Percentiles rank a stretch among this genome's conserved stretches.
Evolutionary conservation across 1,139 yeast species (phyloP).

Genomic region (Candida labiduridarum): DNA sequence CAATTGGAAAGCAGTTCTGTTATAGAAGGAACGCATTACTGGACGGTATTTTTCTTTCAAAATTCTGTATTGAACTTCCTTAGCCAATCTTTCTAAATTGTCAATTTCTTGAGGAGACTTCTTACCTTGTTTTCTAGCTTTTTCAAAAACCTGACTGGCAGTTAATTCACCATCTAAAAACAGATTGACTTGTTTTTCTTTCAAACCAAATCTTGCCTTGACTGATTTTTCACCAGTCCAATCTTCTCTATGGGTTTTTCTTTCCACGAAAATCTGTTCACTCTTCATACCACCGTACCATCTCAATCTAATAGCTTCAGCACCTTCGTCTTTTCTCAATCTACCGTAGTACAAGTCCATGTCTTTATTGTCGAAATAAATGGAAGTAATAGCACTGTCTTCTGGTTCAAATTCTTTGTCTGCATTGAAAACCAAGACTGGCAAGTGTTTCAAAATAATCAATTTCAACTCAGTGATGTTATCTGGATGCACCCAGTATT

Average conservation of each 20-base stretch:
- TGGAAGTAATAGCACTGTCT: constrained; percentile 95
- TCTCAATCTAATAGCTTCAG: constrained; percentile 95
- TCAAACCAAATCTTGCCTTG: constrained; percentile 90
- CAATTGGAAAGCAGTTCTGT: constrained; percentile 96
- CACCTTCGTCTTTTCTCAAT: constrained; percentile 95
- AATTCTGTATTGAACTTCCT: constrained; percentile 89
- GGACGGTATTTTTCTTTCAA: constrained; percentile 86
- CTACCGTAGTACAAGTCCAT: constrained; percentile 94
- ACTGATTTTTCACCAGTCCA: constrained; percentile 99
- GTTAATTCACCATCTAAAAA: constrained; percentile 83
- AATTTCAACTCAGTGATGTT: constrained; percentile 96
- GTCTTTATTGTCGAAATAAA: constrained; percentile 86
- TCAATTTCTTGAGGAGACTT: constrained; percentile 87
- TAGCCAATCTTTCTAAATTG: constrained; percentile 85
- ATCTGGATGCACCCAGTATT: constrained; percentile 99
- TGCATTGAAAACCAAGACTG: constrained; percentile 93
- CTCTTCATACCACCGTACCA: constrained; percentile 99
- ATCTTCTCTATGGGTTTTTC: constrained; percentile 98
- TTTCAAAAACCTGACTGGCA: constrained; percentile 87
- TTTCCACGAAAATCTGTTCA: constrained; percentile 90
- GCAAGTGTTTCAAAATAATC: constrained; percentile 88
- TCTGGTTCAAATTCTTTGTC: constrained; percentile 93
- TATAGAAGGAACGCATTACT: constrained; percentile 92
- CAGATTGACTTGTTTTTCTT: constrained; percentile 86
- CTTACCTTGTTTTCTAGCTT: constrained; percentile 90